Conservation (phyloP, 257 asterid species). For the Salvia hispanica region DNA sequence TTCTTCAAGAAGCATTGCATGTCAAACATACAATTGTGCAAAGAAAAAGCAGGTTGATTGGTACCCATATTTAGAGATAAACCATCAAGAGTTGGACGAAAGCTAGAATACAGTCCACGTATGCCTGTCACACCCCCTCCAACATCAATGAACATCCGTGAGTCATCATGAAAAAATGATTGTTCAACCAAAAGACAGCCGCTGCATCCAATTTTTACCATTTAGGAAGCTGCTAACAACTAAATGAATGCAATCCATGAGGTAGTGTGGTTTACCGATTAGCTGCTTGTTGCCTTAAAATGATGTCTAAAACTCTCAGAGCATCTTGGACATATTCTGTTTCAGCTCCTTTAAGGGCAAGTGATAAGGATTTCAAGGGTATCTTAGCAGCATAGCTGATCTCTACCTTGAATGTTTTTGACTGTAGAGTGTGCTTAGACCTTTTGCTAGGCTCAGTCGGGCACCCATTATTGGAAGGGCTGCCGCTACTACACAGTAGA, state of each 20-base stretch:
- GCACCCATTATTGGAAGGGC: slow-evolving; percentile 44
- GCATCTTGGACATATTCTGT: slow-evolving; percentile 62
- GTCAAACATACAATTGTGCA: slow-evolving; percentile 4
- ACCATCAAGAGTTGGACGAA: slow-evolving; percentile 73
- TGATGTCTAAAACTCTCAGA: slow-evolving; percentile 71
- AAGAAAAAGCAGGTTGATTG: slow-evolving; percentile 25
- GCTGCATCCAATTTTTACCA: slow-evolving; percentile 50
- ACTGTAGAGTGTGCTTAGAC: slow-evolving; percentile 53
- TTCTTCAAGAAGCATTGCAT: slow-evolving; percentile 21
- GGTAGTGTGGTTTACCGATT: slow-evolving; percentile 49
- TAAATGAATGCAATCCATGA: slow-evolving; percentile 17
- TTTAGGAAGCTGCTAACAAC: slow-evolving; percentile 37
- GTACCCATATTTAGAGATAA: slow-evolving; percentile 86
- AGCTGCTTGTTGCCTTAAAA: slow-evolving; percentile 90
- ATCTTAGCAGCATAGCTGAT: slow-evolving; percentile 72
- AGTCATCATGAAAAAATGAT: slow-evolving; percentile 81
- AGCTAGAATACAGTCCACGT: slow-evolving; percentile 80
- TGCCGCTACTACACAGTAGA: slow-evolving; percentile 40
- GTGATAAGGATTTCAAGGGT: slow-evolving; percentile 58
- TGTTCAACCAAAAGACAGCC: slow-evolving; percentile 86
- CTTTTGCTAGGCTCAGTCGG: slow-evolving; percentile 56
- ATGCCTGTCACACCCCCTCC: slow-evolving; percentile 80
- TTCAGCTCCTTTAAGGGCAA: slow-evolving; percentile 74
- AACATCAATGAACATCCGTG: slow-evolving; percentile 64
- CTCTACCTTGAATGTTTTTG: slow-evolving; percentile 63